Base-by-base conservation (phyloP, 1,139 yeast species). In the Taiozyma sp. region DNA sequence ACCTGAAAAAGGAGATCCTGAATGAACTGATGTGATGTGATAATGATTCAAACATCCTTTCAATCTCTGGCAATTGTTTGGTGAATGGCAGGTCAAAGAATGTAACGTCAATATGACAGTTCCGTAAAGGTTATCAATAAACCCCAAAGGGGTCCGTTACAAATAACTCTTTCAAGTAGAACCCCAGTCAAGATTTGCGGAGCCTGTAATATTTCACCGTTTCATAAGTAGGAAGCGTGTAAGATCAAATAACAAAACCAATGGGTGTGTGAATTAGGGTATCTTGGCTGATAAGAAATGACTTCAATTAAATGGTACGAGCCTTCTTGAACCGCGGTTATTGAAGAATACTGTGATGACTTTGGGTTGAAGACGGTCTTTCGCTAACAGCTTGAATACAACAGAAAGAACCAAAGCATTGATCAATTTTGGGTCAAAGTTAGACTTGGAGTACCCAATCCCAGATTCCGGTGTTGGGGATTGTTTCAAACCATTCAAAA, bases 101-200 rank as follows among this genome's bases (percentile, higher is more conserved):
- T n/a, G n/a, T n/a, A n/a, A 30, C 57, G 64, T 19, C 57, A 47
- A 13, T 61, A 50, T 4, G 63, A 71, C 59, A 93, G 73, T 65
- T 89, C 93, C 5, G 91, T 83, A 63, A 92, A 87, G 2, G 96
- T 85, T 49, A 90, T 83, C 56, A 93, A 76, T 48, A 93, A 76
- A 14, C 98, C 99, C 98, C 98, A 93, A 58, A 97, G 97, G 68
- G 99, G 99, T 63, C 93, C 87, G 69, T 86, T 84, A 57, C 93
- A 93, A 53, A 91, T 76, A 51, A 90, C 80, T 65, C 98, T 81
- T 70, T 93, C 99, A 57, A 95, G 70, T 3, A 14, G 19, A 32
- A 88, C 95, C 57, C 99, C 78, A 4, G 91, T 79, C 52, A 91
- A 84, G 50, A 92, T 70, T 64, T 93, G 96, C 70, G 89, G 96